phyloP scores from a whole-genome alignment of 2,329 filamentous ascomycete genomes.

The Grosmannia serpens region DNA sequence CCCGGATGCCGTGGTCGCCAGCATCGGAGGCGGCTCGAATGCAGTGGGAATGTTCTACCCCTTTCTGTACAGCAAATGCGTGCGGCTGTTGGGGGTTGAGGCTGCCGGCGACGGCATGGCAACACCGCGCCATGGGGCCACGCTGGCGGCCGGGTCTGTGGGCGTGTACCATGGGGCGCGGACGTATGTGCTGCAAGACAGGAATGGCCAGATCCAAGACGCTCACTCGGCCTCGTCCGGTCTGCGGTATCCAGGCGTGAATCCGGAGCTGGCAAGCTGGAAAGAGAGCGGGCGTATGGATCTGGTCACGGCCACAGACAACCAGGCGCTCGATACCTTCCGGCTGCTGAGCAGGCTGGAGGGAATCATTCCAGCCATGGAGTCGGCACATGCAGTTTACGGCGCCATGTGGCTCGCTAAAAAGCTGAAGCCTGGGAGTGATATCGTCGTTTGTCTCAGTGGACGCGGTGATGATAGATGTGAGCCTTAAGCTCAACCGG shows the following conservation, averaged over 20 bases:
- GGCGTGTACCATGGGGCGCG: slow-evolving; percentile 92
- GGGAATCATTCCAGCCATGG: slow-evolving; percentile 92
- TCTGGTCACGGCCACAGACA: slow-evolving; percentile 85
- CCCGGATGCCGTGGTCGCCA: slow-evolving; percentile 91
- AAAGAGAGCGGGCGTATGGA: slow-evolving; percentile 80
- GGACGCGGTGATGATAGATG: slow-evolving; percentile 73
- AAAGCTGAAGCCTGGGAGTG: slow-evolving; percentile 77
- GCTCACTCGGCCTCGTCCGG: slow-evolving; percentile 96
- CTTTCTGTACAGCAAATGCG: slow-evolving; percentile 72
- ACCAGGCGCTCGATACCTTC: slow-evolving; percentile 82
- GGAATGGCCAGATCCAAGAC: slow-evolving; percentile 84
- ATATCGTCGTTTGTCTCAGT: slow-evolving; percentile 87
- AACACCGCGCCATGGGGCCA: slow-evolving; percentile 76
- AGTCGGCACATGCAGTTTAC: slow-evolving; percentile 85
- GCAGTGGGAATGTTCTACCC: slow-evolving; percentile 98
- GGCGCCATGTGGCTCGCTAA: slow-evolving; percentile 85
- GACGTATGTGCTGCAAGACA: slow-evolving; percentile 89
- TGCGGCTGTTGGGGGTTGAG: slow-evolving; percentile 88
- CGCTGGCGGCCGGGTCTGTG: slow-evolving; percentile 76
- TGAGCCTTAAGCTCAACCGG: background rate
- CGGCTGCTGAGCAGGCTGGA: slow-evolving; percentile 77
- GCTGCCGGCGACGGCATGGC: slow-evolving; percentile 88
- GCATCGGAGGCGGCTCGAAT: slow-evolving; percentile 90
- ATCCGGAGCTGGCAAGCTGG: slow-evolving; percentile 84
- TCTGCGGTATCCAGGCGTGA: slow-evolving; percentile 93